phyloP scores from a whole-genome alignment of 805 yeast species.

The Kodamaea lidongshanica region DNA sequence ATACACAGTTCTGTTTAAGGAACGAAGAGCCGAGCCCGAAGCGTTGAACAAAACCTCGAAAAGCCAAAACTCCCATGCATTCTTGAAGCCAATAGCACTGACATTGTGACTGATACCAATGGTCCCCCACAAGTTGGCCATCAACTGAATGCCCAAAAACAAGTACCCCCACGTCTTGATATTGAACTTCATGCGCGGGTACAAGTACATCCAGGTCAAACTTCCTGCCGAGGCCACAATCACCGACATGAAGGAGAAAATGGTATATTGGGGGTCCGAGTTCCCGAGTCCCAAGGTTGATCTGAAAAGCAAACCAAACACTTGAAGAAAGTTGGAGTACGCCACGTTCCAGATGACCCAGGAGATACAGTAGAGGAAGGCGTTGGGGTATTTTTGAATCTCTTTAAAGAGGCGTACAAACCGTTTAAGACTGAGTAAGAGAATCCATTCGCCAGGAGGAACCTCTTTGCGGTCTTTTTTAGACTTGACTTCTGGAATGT shows the following conservation, averaged over 20 bases:
- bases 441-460: slow-evolving; percentile 21
- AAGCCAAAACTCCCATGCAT: slow-evolving; percentile 39
- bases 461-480: slow-evolving; percentile 11
- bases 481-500: slow-evolving; percentile 27
- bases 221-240: slow-evolving; percentile 31
- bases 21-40: slow-evolving; percentile 30
- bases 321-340: slow-evolving; percentile 28
- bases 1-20: slow-evolving; percentile 31
- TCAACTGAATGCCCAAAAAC: slow-evolving; percentile 24
- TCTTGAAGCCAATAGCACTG: slow-evolving; percentile 30
- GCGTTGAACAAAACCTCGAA: slow-evolving; percentile 33
- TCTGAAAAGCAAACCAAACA: slow-evolving; percentile 32
- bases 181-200: slow-evolving; percentile 17
- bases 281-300: slow-evolving; percentile 34
- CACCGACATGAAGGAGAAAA: slow-evolving; percentile 32
- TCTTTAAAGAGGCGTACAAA: slow-evolving; percentile 17
- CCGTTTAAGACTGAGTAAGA: slow-evolving; percentile 23
- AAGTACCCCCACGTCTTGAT: slow-evolving; percentile 33
- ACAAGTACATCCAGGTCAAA: slow-evolving; percentile 31
- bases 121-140: slow-evolving; percentile 21
- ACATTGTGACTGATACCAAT: slow-evolving; percentile 15
- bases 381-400: slow-evolving; percentile 27
- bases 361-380: slow-evolving; percentile 29
- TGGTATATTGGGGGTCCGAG: slow-evolving; percentile 34
- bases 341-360: slow-evolving; percentile 41